phyloP scores from a whole-genome alignment of 2,329 filamentous ascomycete genomes.

The Beauveria australis region DNA sequence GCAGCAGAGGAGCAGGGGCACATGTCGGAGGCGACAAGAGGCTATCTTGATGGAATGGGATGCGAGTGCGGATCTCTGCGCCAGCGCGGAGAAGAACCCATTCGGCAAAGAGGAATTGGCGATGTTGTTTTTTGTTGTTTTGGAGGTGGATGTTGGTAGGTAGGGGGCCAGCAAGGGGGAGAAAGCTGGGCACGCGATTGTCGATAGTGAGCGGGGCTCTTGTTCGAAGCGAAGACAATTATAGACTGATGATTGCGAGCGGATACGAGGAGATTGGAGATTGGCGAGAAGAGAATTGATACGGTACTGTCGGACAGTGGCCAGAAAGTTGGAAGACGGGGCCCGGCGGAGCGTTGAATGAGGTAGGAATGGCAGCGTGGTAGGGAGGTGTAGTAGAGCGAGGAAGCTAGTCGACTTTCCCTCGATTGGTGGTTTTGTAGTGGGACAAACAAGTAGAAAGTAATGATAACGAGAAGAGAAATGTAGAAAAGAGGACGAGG shows the following conservation, averaged over 20 bases:
- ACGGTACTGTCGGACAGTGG: background rate
- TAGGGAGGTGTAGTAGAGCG: background rate
- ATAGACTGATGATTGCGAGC: background rate
- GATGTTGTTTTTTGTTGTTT: background rate
- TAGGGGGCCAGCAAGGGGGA: background rate
- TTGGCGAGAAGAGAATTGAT: background rate
- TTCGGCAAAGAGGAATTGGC: background rate
- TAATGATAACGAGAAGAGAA: background rate
- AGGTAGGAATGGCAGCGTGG: background rate
- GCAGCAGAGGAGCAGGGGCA: background rate
- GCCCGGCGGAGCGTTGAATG: background rate
- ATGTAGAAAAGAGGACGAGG: background rate
- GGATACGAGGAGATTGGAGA: background rate
- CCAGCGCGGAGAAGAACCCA: slow-evolving; percentile 3
- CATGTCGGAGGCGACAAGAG: background rate
- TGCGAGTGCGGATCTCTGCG: slow-evolving; percentile 6
- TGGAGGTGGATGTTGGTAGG: background rate
- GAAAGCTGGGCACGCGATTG: background rate
- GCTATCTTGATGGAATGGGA: background rate
- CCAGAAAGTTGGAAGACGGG: background rate
- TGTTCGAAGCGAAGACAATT: background rate
- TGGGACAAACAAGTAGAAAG: background rate
- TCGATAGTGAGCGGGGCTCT: background rate
- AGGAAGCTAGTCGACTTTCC: background rate
- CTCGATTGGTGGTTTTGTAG: background rate